These are phyloP conservation scores for Panus rudis DNA, from an alignment of 768 basidiomycete genomes.

Conservation along the genomic window DNA sequence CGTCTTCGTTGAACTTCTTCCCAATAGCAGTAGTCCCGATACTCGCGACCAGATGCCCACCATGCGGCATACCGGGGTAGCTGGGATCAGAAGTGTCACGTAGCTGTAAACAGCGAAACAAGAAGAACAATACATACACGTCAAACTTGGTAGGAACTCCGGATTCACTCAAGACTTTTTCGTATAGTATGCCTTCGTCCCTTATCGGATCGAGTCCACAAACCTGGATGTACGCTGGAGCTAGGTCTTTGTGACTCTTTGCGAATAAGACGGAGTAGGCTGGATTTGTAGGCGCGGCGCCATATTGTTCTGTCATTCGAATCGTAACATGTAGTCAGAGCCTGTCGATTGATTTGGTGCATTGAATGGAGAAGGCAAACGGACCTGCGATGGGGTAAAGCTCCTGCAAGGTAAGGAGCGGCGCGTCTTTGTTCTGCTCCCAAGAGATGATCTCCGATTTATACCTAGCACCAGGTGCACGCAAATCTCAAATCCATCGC, in stretches of 20 bases:
- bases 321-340: neutral
- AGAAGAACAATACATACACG: conserved; percentile 8
- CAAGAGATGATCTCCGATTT: neutral
- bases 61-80: conserved; percentile 22
- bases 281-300: conserved; percentile 4
- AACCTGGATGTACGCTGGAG: conserved; percentile 20
- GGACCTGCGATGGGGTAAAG: neutral
- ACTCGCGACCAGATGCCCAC: conserved; percentile 10
- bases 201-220: conserved; percentile 19
- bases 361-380: neutral
- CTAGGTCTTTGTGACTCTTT: conserved; percentile 14
- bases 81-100: conserved; percentile 6
- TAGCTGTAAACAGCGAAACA: neutral
- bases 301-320: neutral
- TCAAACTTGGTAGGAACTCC: conserved; percentile 18
- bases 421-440: neutral
- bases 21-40: conserved; percentile 9
- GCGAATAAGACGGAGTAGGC: conserved; percentile 16
- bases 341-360: neutral
- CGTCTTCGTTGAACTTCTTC: conserved; percentile 12
- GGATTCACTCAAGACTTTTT: conserved; percentile 15
- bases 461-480: neutral
- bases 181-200: conserved; percentile 24
- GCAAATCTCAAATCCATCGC: neutral
- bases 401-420: too few species aligned